Evolutionary conservation across 1,284 basidiomycete genomes (phyloP), one percentile per base, ranked within the genome.

Genomic region (Ustilago trichophora): DNA sequence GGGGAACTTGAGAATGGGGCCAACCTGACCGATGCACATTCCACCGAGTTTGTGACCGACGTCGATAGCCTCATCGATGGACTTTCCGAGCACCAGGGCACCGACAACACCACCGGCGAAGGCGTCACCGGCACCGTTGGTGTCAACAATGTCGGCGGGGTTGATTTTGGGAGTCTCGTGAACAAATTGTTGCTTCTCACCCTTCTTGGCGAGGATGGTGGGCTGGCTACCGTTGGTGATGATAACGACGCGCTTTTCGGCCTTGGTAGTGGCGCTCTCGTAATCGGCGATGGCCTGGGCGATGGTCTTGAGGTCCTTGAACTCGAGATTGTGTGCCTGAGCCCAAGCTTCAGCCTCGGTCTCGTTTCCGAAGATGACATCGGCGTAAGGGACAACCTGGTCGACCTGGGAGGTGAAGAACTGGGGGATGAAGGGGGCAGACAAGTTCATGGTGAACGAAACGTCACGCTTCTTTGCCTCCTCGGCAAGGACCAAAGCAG

Each of bases 81-180:
- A 83, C 86, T 93, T 97, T 21, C 92, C 93, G 35, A 87, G 83
- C 45, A 93, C 88, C 47, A 89, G 86, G 1, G 90, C 94, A 45
- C 91, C 96, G 44, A 98, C 82, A 85, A 98, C 94, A 42, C 92
- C 96, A 65, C 96, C 96, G n/a, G 93, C 93, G 76, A 98, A 98
- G 46, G 93, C 93, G 82, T 99, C 96, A 47, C 96, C 96, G n/a
- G 96, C 96, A 48, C 92, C 96, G 84, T 98, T 99, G 54, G 96
- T 99, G 83, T 98, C 96, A 57, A 97, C 89, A 75, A 99, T 81
- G 49, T 80, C 66, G 37, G 66, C 53, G 6, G 77, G 63, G 54
- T 72, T 56, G 37, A 82, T 73, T 82, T 85, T 85, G 82, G 78
- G 83, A 79, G 83, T 85, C 81, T 47, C 72, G 82, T 84, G 84